Evolutionary conservation across 2,329 filamentous ascomycete genomes (phyloP).

Genomic region (Alternaria viburni): DNA sequence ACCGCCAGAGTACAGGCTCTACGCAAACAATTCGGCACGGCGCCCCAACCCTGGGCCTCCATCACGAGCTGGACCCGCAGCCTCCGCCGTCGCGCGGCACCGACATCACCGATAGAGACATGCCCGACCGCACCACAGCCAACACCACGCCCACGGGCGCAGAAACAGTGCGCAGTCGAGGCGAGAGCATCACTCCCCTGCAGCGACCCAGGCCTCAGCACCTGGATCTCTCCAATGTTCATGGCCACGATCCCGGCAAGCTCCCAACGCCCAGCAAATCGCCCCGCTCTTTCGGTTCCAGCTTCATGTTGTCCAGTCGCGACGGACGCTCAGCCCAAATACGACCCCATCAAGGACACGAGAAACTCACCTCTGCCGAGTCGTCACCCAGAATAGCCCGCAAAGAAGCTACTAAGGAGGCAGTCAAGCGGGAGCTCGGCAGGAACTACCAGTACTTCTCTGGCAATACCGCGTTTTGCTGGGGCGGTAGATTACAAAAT

Average conservation of each 20-base stretch:
- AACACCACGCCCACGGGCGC: slow-evolving; percentile 74
- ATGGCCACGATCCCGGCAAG: slow-evolving; percentile 59
- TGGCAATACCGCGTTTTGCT: slow-evolving; percentile 90
- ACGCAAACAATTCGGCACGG: slow-evolving; percentile 38
- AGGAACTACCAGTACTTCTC: slow-evolving; percentile 92
- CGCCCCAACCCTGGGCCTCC: slow-evolving; percentile 38
- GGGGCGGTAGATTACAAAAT: slow-evolving; percentile 86
- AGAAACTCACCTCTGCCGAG: slow-evolving; percentile 81
- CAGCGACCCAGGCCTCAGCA: slow-evolving; percentile 63
- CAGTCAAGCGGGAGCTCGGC: slow-evolving; percentile 58
- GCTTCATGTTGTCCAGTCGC: slow-evolving; percentile 70
- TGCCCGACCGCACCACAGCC: slow-evolving; percentile 72
- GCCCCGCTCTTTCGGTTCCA: slow-evolving; percentile 77
- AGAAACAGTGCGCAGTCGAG: slow-evolving; percentile 67
- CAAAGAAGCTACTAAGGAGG: slow-evolving; percentile 50
- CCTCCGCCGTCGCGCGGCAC: slow-evolving; percentile 77
- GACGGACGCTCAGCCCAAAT: slow-evolving; percentile 56
- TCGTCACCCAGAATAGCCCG: slow-evolving; percentile 71
- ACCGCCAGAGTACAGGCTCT: slow-evolving; percentile 49
- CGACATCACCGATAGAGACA: slow-evolving; percentile 77
- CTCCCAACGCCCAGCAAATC: slow-evolving; percentile 70
- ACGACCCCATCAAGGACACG: slow-evolving; percentile 65
- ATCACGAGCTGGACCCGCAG: slow-evolving; percentile 41
- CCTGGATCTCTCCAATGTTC: slow-evolving; percentile 67
- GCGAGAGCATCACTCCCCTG: slow-evolving; percentile 80